Percentiles rank a stretch among this genome's conserved stretches.
Conservation (phyloP, 2,329 filamentous ascomycete genomes). For the Penicillium sp. region DNA sequence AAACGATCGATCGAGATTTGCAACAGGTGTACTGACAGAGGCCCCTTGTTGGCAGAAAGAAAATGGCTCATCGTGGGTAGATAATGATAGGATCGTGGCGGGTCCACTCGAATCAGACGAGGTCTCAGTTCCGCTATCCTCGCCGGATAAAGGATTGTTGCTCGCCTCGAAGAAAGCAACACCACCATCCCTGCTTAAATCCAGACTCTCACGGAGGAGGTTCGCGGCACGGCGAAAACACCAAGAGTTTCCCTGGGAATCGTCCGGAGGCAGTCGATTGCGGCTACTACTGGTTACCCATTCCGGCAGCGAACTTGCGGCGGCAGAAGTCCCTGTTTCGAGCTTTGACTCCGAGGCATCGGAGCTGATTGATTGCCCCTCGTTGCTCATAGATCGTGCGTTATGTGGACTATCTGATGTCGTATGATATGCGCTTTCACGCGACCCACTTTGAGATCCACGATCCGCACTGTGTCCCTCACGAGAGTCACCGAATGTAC, state of each 20-base stretch:
- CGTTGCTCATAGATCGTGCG: constrained; percentile 29
- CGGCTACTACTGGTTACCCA: constrained; percentile 32
- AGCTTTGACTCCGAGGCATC: constrained; percentile 26
- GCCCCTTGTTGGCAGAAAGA: constrained; percentile 25
- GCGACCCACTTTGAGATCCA: constrained; percentile 1
- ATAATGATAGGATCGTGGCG: constrained; percentile 35
- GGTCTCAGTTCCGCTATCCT: constrained; percentile 31
- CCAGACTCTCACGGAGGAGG: constrained; percentile 50
- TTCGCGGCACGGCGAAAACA: constrained; percentile 52
- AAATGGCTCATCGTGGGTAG: constrained; percentile 38
- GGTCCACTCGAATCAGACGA: constrained; percentile 29
- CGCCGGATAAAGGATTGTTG: constrained; percentile 27
- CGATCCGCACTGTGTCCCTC: constrained; percentile 20
- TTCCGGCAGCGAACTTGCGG: constrained; percentile 31
- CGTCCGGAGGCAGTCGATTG: constrained; percentile 28
- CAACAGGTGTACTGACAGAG: constrained; percentile 29
- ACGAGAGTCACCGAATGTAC: constrained; percentile 24
- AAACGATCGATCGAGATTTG: constrained; percentile 33
- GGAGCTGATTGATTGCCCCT: constrained; percentile 27
- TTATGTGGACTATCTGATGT: constrained; percentile 16
- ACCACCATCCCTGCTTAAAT: constrained; percentile 47
- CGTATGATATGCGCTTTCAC: constrained; percentile 11
- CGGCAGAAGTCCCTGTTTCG: constrained; percentile 29
- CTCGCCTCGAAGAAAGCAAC: constrained; percentile 41
- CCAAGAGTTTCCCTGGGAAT: constrained; percentile 40